Conservation (phyloP, 2,329 filamentous ascomycete species). For the Hymenoscyphus occultus region DNA sequence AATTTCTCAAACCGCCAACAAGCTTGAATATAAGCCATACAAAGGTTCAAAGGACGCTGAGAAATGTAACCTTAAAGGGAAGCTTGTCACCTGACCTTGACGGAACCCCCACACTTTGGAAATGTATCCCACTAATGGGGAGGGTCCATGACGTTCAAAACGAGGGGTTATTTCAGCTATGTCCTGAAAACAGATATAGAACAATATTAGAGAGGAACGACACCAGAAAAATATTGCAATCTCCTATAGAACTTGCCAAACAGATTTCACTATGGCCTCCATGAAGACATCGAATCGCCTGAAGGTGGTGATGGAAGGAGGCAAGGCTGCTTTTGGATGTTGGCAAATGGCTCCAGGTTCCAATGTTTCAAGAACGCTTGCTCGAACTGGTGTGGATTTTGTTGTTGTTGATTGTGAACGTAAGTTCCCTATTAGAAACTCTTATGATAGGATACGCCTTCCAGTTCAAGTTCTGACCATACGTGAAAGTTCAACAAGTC, state of each 20-base stretch:
- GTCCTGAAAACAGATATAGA: not conserved
- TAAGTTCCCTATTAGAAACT: not conserved
- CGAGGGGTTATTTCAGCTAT: not conserved
- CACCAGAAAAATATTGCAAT: not conserved
- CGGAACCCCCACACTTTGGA: not conserved
- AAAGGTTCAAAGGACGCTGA: not conserved
- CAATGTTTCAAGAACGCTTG: slow-evolving; percentile 58
- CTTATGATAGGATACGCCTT: not conserved
- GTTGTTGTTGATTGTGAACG: slow-evolving; percentile 57
- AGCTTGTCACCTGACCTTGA: not conserved
- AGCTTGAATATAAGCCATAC: too few species aligned
- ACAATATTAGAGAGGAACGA: not conserved
- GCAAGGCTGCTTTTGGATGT: slow-evolving; percentile 50
- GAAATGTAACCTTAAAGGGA: not conserved
- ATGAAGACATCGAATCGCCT: slow-evolving; percentile 45
- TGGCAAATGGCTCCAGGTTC: slow-evolving; percentile 62
- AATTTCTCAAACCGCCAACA: not conserved
- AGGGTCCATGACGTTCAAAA: not conserved
- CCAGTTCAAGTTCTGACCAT: not conserved
- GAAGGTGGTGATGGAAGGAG: slow-evolving; percentile 48
- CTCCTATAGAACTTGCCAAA: not conserved
- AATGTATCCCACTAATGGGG: not conserved
- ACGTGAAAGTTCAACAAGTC: not conserved
- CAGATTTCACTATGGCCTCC: slow-evolving; percentile 24
- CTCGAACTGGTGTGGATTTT: slow-evolving; percentile 63